Evolutionary conservation across 2,329 filamentous ascomycete genomes (phyloP).

Genomic region (Fonsecaea pugnacius): DNA sequence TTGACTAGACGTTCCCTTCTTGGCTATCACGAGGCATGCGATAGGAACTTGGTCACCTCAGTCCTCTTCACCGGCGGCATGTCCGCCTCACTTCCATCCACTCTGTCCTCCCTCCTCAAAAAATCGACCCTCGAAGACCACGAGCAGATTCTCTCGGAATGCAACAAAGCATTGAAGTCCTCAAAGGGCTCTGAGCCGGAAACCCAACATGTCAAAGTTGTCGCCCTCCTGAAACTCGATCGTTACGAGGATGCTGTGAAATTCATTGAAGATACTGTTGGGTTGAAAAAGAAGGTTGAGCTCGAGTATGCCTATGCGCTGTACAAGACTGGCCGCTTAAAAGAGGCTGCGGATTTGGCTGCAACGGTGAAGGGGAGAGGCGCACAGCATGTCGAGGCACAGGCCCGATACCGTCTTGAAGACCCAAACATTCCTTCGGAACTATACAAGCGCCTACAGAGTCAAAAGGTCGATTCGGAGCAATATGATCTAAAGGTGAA

Average conservation of each 20-base stretch:
- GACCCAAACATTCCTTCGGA: conserved; percentile 60
- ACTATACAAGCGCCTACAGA: conserved; percentile 58
- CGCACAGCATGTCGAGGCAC: conserved; percentile 64
- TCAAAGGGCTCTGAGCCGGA: conserved; percentile 59
- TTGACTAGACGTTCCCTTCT: background rate
- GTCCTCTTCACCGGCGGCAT: conserved; percentile 23
- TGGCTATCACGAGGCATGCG: background rate
- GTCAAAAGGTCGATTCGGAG: conserved; percentile 52
- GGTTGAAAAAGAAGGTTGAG: conserved; percentile 59
- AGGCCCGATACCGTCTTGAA: conserved; percentile 65
- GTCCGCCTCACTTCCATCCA: conserved; percentile 49
- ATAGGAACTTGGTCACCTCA: background rate
- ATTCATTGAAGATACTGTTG: conserved; percentile 59
- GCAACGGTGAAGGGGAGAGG: conserved; percentile 53
- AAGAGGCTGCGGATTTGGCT: conserved; percentile 60
- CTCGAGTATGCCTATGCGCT: conserved; percentile 67
- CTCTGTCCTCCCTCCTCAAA: conserved; percentile 61
- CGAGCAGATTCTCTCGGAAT: conserved; percentile 63
- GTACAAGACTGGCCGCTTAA: conserved; percentile 63
- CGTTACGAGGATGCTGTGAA: conserved; percentile 65
- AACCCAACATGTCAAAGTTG: conserved; percentile 62
- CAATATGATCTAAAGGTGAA: conserved; percentile 67
- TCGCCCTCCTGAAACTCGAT: conserved; percentile 67
- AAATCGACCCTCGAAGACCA: conserved; percentile 65
- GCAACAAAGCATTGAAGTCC: conserved; percentile 61